phyloP scores from a whole-genome alignment of 2,329 filamentous ascomycete species.

The Nothomitra cinnamomea region DNA sequence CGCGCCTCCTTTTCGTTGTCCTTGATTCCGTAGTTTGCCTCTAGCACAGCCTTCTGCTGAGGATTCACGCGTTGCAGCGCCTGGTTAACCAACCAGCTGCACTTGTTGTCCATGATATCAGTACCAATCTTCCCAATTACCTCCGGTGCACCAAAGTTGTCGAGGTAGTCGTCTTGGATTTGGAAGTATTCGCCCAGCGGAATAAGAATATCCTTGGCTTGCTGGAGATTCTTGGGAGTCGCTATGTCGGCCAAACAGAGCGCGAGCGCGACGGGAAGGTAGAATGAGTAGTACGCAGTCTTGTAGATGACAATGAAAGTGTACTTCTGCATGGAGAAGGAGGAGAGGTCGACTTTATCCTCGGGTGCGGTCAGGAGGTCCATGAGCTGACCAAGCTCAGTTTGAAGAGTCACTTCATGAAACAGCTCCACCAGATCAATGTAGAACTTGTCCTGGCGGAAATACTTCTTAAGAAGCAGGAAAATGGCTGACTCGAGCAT shows the following conservation, averaged over 20 bases:
- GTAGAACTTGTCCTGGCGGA: conserved; percentile 74
- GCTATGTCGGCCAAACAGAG: conserved; percentile 74
- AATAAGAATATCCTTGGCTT: conserved; percentile 81
- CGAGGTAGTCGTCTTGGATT: conserved; percentile 95
- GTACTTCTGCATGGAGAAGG: conserved; percentile 93
- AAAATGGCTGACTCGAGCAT: conserved; percentile 89
- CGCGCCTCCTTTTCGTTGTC: conserved; percentile 64
- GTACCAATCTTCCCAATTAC: conserved; percentile 97
- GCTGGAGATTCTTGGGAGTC: conserved; percentile 74
- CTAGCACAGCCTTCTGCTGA: conserved; percentile 74
- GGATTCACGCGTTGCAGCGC: conserved; percentile 64
- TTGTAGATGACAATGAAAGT: conserved; percentile 99
- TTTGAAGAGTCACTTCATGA: conserved; percentile 87
- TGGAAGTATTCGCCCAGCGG: conserved; percentile 99
- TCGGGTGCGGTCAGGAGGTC: conserved; percentile 93
- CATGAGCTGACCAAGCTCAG: conserved; percentile 85
- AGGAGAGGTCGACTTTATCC: conserved; percentile 79
- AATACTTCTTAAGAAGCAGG: conserved; percentile 81
- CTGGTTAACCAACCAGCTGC: conserved; percentile 95
- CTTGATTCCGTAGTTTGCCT: conserved; percentile 90
- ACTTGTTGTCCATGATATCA: conserved; percentile 99
- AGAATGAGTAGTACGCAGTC: conserved; percentile 98
- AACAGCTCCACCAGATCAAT: conserved; percentile 88
- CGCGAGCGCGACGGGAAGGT: conserved; percentile 85
- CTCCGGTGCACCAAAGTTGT: conserved; percentile 87